Evolutionary conservation across 768 basidiomycete genomes (phyloP), one percentile per base, ranked within the genome.

Genomic region (Grammothele lineata): DNA sequence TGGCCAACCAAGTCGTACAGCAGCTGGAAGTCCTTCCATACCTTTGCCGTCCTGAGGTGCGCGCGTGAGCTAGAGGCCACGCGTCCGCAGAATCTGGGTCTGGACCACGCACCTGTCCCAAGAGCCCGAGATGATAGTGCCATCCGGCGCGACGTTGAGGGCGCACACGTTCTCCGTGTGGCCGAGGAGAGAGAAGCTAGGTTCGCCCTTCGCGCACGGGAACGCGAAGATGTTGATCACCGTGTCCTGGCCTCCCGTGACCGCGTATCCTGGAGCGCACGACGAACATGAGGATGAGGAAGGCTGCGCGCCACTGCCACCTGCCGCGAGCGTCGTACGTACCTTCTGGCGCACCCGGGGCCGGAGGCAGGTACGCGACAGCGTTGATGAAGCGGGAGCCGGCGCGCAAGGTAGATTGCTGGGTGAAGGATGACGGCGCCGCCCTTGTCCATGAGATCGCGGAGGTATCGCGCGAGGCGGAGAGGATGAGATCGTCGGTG

Each of bases 111-210:
- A 95, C 95, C 78, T 87, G 70, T 98, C 96, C 96, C 96, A 99
- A 35, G 92, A 95, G 17, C 96, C 96, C 7, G 91, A 94, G 47
- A 96, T 81, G 50, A 98, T 84, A 40, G 78, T 73, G 14, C 91
- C 90, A 39, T 75, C 74, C 8, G 77, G 66, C 9, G 80, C 78
- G 4, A 82, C 78, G 59, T 90, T 76, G 46, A 99, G 71, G 18
- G 89, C 77, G 65, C 94, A 98, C 27, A 98, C 79, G 62, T 98
- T 98, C 38, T 85, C 83, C 11, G 81, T 78, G 65, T 99, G 96
- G 19, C 95, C 96, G 27, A 97, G 62, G 22, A 97, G 76, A 18
- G 83, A 80, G 69, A 85, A 88, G 58, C 80, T 74, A 18, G 95
- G 92, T 49, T 93, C 86, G 46, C 80, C 78, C 56, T 72, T 76